Base-by-base conservation (phyloP, 768 basidiomycete genomes). In the Heimioporus sp. region DNA sequence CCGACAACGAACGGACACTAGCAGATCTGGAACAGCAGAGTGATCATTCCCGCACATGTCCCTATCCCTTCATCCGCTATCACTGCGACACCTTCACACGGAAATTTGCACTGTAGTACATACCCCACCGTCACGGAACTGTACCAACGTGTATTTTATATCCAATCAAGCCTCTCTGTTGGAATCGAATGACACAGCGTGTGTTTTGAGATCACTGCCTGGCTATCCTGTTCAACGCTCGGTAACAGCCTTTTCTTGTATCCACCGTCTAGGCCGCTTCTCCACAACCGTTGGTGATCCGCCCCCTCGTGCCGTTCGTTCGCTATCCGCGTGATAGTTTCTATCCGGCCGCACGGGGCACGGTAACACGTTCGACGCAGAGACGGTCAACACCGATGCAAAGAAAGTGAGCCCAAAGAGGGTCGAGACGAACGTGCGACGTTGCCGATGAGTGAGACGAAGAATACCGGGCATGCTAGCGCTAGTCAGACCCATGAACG, bases 321-420 rank as follows among this genome's bases (percentile, higher is more conserved):
- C 76, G 43, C 72, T 74, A 59, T 90, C 89, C 40, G 83, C 75
- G 57, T 80, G 84, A 24, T 85, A 80, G 49, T 61, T 72, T 59
- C 80, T 78, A 53, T 79, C 72, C 39, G 76, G 72, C 47, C 82
- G 80, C n/a, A 82, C 88, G 9, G 90, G 90, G 61, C 91, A 92
- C 47, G 90, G 90, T 31, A 92, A 73, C 37, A 91, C 74, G 64
- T 80, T 82, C 19, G 90, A 90, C 20, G 87, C 87, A 12, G 86
- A 86, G 16, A 93, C 90, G 48, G 90, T 92, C 55, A 89, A 56
- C 53, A 92, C 77, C 16, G 88, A 80, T 21, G 86, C 87, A 66
- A 90, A 71, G 69, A 89, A 90, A 4, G 90, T 92, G 61, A 89
- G 70, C 61, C 81, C 84, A 66, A 93, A 93, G 57, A 92, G 82